These are phyloP conservation scores for Schrenkiella parvula DNA, from an alignment of 345 rosid genomes.

Conservation along the genomic window DNA sequence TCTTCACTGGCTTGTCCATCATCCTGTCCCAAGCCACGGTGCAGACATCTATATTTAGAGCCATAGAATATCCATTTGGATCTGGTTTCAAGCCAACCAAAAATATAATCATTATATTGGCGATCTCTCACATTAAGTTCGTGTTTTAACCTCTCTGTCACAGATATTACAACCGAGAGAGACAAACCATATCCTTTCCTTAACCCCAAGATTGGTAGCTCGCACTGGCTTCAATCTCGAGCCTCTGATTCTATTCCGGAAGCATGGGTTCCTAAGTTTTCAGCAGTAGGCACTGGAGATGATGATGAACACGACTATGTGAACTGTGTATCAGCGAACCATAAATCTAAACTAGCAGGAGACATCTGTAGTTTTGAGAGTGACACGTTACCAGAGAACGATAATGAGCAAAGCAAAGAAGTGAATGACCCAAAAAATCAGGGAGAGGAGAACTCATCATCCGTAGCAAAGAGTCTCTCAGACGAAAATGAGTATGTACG, in stretches of 20 bases:
- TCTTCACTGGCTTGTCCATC: constrained; percentile 22
- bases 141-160: constrained; percentile 28
- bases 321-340: constrained; percentile 18
- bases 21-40: constrained; percentile 15
- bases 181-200: constrained; percentile 27
- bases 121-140: constrained; percentile 1
- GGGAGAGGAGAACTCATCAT: constrained; percentile 42
- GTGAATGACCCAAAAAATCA: constrained; percentile 24
- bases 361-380: constrained; percentile 21
- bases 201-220: constrained; percentile 20
- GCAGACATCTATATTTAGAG: background rate
- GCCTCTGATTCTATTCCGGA: constrained; percentile 35
- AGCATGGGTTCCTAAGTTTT: constrained; percentile 33
- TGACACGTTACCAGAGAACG: constrained; percentile 23
- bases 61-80: background rate
- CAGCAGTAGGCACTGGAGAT: constrained; percentile 35
- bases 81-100: constrained; percentile 20
- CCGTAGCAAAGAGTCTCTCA: constrained; percentile 39
- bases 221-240: constrained; percentile 26
- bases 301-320: constrained; percentile 28
- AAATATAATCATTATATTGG: constrained; percentile 18
- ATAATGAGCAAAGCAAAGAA: constrained; percentile 24
- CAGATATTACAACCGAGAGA: constrained; percentile 36
- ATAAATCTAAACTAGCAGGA: constrained; percentile 30
- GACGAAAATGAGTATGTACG: constrained; percentile 42